Evolutionary conservation across 176 grass and related monocot species (phyloP).

Genomic region (Cenchrus fungigraminus): DNA sequence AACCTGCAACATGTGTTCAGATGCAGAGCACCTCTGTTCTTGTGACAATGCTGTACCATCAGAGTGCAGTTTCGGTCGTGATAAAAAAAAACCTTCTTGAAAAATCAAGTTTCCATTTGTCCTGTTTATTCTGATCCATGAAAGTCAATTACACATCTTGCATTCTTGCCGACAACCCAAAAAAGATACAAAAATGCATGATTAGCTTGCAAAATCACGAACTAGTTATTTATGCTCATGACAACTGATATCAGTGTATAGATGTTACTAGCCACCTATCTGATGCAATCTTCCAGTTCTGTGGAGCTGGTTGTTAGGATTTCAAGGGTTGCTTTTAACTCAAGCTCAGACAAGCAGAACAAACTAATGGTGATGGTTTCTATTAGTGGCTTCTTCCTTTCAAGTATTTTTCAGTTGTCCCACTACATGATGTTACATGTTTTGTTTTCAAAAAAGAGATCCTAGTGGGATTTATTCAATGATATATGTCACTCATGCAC

Average conservation of each 20-base stretch:
- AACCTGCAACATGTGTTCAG: constrained; percentile 20
- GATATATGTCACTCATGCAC: not conserved
- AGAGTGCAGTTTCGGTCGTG: not conserved
- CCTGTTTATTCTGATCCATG: not conserved
- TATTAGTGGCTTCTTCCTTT: constrained; percentile 38
- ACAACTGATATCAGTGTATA: constrained; percentile 16
- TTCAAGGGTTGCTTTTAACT: constrained; percentile 58
- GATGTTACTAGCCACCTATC: constrained; percentile 39
- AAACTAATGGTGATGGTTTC: constrained; percentile 51
- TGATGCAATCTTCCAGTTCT: constrained; percentile 39
- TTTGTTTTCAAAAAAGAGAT: not conserved
- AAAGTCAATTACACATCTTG: not conserved
- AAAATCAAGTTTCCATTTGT: constrained; percentile 3
- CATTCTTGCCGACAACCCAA: not conserved
- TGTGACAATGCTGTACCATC: not conserved
- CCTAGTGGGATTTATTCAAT: constrained; percentile 11
- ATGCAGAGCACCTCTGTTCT: constrained; percentile 7
- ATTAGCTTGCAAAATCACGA: not conserved
- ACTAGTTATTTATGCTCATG: constrained; percentile 5
- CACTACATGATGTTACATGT: constrained; percentile 1
- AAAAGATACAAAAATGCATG: not conserved
- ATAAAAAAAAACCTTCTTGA: constrained; percentile 1
- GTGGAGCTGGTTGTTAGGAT: constrained; percentile 44
- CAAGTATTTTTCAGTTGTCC: constrained; percentile 33
- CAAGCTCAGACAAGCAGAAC: constrained; percentile 62